These are phyloP conservation scores for Umbelopsis ramanniana DNA, from an alignment of 192 early-diverging fungal genomes.

Conservation along the genomic window DNA sequence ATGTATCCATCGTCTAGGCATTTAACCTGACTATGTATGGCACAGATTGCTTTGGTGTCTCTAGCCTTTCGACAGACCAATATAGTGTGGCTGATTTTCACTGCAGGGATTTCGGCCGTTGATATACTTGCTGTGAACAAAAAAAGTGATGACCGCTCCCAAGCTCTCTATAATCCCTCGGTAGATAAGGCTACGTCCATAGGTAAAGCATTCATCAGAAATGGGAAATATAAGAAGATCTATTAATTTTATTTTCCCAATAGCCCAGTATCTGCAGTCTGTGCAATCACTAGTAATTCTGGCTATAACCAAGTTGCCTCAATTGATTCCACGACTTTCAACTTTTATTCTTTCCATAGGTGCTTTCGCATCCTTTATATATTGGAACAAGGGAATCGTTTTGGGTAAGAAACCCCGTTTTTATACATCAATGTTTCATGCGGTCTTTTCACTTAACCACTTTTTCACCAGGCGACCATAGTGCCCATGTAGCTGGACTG, in stretches of 20 bases:
- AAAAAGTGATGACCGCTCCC: not conserved
- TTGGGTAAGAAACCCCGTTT: slow-evolving; percentile 54
- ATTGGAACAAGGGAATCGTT: slow-evolving; percentile 84
- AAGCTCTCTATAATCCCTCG: slow-evolving; percentile 31
- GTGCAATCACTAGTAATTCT: not conserved
- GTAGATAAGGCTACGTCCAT: slow-evolving; percentile 13
- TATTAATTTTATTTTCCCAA: not conserved
- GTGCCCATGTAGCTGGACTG: slow-evolving; percentile 77
- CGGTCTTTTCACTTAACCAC: too few species aligned
- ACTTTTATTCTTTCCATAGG: slow-evolving; percentile 55
- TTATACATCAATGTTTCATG: too few species aligned
- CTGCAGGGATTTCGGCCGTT: slow-evolving; percentile 52
- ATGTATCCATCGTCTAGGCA: not conserved
- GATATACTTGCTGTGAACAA: slow-evolving; percentile 26
- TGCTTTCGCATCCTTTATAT: slow-evolving; percentile 70
- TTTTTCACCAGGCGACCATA: slow-evolving; percentile 67
- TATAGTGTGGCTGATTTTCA: slow-evolving; percentile 83
- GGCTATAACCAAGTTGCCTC: not conserved
- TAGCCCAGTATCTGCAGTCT: not conserved
- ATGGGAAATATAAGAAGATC: not conserved
- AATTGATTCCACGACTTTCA: slow-evolving; percentile 32
- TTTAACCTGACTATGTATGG: not conserved
- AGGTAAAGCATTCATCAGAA: not conserved
- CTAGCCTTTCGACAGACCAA: slow-evolving; percentile 92
- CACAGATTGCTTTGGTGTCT: slow-evolving; percentile 43